Evolutionary conservation across 495 filamentous ascomycete genomes (phyloP).

Genomic region (Apodospora peruviana): DNA sequence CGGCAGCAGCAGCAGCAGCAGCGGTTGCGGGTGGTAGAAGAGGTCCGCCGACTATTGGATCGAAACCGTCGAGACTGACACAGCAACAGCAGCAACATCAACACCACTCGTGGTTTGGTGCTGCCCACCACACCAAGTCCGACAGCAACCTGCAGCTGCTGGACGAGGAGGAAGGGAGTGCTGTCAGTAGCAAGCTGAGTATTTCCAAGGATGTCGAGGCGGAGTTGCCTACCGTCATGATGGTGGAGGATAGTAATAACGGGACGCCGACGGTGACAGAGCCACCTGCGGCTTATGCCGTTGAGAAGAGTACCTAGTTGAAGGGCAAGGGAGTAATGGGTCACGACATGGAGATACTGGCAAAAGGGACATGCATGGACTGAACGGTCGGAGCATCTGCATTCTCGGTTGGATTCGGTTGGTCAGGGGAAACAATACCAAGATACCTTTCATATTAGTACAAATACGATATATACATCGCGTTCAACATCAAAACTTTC

Average conservation of each 20-base stretch:
- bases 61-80: conserved; percentile 3
- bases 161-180: not conserved
- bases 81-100: not conserved
- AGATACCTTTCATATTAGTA: too few relatives aligned
- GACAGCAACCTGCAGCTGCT: not conserved
- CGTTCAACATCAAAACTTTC: too few relatives aligned
- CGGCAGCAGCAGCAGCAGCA: not conserved
- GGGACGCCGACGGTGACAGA: not conserved
- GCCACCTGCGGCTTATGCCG: not conserved
- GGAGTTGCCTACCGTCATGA: not conserved
- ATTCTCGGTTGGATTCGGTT: too few relatives aligned
- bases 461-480: too few relatives aligned
- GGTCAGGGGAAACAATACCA: too few relatives aligned
- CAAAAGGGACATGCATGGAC: too few relatives aligned
- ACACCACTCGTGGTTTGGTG: not conserved
- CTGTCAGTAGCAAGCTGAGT: not conserved
- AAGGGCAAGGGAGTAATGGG: not conserved
- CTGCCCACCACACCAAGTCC: not conserved
- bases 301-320: not conserved
- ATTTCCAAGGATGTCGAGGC: not conserved
- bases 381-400: too few relatives aligned
- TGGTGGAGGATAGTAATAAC: not conserved
- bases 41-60: conserved; percentile 12
- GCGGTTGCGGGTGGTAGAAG: not conserved
- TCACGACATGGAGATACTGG: too few relatives aligned